phyloP scores from a whole-genome alignment of 1,284 basidiomycete genomes.

The Melampsora americana region DNA sequence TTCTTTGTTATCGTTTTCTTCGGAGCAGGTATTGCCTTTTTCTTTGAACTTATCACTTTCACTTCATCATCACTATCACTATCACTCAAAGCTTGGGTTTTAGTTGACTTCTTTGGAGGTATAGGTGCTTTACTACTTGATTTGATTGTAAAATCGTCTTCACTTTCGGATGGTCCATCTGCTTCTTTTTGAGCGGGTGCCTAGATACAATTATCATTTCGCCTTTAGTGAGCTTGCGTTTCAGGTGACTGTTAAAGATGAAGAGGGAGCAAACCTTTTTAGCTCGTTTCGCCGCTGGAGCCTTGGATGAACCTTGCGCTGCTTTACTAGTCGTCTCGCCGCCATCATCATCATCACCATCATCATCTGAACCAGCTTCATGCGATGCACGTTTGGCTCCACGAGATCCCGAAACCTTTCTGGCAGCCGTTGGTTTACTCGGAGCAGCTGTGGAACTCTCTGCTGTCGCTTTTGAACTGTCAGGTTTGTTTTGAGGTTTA shows the following conservation, averaged over 20 bases:
- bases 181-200: conserved; percentile 12
- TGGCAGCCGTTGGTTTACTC: not conserved
- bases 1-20: not conserved
- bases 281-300: conserved; percentile 4
- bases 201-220: not conserved
- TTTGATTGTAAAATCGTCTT: not conserved
- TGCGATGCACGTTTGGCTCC: not conserved
- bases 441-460: not conserved
- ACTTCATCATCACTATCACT: conserved; percentile 19
- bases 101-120: not conserved
- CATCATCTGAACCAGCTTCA: not conserved
- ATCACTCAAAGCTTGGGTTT: not conserved
- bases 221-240: not conserved
- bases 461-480: not conserved
- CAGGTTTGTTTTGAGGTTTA: conserved; percentile 5
- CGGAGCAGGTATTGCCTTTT: not conserved
- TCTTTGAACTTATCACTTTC: not conserved
- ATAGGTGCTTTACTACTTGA: not conserved
- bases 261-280: conserved; percentile 1
- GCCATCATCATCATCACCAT: not conserved
- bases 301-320: not conserved
- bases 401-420: not conserved
- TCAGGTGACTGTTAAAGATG: not conserved
- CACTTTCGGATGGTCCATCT: not conserved
- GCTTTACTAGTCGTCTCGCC: no score